A percentile compares a stretch with the other conserved stretches of the same genome.
phyloP scores from a whole-genome alignment of 164 flowering plant genomes.

The Sextonia rubra region DNA sequence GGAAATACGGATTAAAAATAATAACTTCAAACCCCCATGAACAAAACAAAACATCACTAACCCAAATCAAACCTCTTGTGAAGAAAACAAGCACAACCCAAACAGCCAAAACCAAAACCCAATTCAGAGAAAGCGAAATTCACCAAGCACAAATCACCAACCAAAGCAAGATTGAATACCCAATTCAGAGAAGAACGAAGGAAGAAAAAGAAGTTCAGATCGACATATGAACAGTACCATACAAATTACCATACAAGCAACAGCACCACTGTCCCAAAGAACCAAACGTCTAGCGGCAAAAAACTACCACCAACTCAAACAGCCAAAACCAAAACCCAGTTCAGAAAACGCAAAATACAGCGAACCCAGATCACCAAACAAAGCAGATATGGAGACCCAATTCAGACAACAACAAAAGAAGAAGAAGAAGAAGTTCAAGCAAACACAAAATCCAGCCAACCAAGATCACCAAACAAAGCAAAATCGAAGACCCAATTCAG shows the following conservation, averaged over 20 bases:
- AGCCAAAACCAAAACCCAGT: constrained; percentile 1
- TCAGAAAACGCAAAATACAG: neutral
- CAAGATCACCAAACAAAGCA: neutral
- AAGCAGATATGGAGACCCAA: neutral
- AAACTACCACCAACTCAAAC: neutral
- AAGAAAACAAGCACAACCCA: neutral
- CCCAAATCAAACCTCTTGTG: neutral
- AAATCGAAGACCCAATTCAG: neutral
- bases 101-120: constrained; percentile 1
- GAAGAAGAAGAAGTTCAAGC: neutral
- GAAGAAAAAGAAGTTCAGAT: neutral
- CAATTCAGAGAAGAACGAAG: neutral
- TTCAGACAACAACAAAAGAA: neutral
- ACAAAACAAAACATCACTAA: neutral
- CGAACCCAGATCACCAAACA: neutral
- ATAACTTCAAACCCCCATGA: neutral
- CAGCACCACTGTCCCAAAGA: neutral
- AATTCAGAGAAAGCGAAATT: neutral
- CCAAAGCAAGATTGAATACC: neutral
- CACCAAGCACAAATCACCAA: neutral
- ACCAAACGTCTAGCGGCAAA: neutral
- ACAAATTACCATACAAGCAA: too few relatives aligned
- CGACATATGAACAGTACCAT: too few relatives aligned
- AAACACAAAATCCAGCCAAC: neutral
- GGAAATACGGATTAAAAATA: neutral